Percentiles rank a stretch among this genome's conserved stretches.
These are phyloP conservation scores for Cadophora luteo-olivacea DNA, from an alignment of 2,329 filamentous ascomycete genomes.

Conservation along the genomic window DNA sequence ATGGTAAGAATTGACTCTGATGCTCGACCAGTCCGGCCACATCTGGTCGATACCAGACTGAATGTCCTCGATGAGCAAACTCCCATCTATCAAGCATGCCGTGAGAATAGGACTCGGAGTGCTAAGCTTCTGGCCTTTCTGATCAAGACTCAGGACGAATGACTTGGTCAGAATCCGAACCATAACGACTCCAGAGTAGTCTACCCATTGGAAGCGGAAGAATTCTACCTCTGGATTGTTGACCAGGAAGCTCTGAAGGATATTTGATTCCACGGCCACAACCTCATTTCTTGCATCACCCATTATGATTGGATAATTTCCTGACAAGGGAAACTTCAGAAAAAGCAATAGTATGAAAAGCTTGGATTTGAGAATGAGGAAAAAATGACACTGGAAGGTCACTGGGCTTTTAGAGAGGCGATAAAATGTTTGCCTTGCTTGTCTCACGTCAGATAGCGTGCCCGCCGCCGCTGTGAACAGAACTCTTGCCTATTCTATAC, in stretches of 20 bases:
- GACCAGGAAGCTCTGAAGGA: constrained; percentile 50
- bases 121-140: constrained; percentile 41
- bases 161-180: constrained; percentile 70
- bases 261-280: background rate
- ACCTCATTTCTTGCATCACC: background rate
- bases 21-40: constrained; percentile 63
- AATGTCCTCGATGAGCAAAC: constrained; percentile 55
- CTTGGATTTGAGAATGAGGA: too few species aligned
- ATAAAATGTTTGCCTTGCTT: background rate
- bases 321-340: background rate
- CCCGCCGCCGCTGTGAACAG: background rate
- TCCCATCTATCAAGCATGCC: constrained; percentile 68
- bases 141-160: constrained; percentile 54
- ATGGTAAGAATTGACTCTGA: constrained; percentile 61
- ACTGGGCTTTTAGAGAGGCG: background rate
- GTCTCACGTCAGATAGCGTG: background rate
- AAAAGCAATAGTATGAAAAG: too few species aligned
- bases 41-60: constrained; percentile 71
- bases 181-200: constrained; percentile 72
- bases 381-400: background rate
- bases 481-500: background rate
- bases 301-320: background rate
- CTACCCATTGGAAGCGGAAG: constrained; percentile 76
- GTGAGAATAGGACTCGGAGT: constrained; percentile 69
- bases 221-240: constrained; percentile 62